Percentiles rank a stretch among this genome's conserved stretches.
phyloP scores from a whole-genome alignment of 1,284 basidiomycete species.

The Trametes pubescens region DNA sequence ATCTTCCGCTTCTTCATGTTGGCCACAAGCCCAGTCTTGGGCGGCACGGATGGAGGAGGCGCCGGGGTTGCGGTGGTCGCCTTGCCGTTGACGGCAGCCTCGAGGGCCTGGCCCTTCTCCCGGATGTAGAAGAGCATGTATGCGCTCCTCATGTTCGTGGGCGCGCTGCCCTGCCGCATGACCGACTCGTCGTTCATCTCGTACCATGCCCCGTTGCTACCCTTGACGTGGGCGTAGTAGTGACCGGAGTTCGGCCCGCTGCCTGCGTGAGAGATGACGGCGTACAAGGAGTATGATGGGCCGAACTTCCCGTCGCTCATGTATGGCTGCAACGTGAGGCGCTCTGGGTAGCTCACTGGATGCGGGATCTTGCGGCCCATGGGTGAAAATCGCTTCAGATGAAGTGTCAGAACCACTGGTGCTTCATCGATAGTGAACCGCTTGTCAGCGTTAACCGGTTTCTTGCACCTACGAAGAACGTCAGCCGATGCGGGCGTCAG shows the following conservation, averaged over 20 bases:
- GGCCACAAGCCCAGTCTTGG: slow-evolving; percentile 54
- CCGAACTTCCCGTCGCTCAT: slow-evolving; percentile 86
- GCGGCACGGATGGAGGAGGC: slow-evolving; percentile 25
- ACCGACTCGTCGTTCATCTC: slow-evolving; percentile 95
- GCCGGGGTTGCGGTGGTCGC: slow-evolving; percentile 6
- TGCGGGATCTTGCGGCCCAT: slow-evolving; percentile 89
- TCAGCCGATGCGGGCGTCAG: slow-evolving; percentile 10
- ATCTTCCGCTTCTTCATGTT: slow-evolving; percentile 71
- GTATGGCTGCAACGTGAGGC: slow-evolving; percentile 77
- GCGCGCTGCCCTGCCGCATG: slow-evolving; percentile 50
- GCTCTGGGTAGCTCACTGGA: slow-evolving; percentile 81
- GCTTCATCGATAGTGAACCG: slow-evolving; percentile 89
- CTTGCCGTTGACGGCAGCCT: slow-evolving; percentile 57
- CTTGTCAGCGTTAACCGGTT: slow-evolving; percentile 87
- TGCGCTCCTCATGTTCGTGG: slow-evolving; percentile 79
- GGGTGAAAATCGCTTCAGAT: slow-evolving; percentile 95
- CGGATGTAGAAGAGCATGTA: slow-evolving; percentile 95
- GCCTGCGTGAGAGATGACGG: slow-evolving; percentile 94
- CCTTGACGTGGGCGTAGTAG: slow-evolving; percentile 90
- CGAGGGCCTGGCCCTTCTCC: slow-evolving; percentile 75
- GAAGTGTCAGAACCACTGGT: slow-evolving; percentile 93
- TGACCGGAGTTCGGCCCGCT: slow-evolving; percentile 95
- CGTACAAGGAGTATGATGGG: slow-evolving; percentile 89
- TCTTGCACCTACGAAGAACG: slow-evolving; percentile 76
- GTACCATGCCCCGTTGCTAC: slow-evolving; percentile 80